Evolutionary conservation across 2,329 filamentous ascomycete genomes (phyloP).

Genomic region (Fusarium multiceps): DNA sequence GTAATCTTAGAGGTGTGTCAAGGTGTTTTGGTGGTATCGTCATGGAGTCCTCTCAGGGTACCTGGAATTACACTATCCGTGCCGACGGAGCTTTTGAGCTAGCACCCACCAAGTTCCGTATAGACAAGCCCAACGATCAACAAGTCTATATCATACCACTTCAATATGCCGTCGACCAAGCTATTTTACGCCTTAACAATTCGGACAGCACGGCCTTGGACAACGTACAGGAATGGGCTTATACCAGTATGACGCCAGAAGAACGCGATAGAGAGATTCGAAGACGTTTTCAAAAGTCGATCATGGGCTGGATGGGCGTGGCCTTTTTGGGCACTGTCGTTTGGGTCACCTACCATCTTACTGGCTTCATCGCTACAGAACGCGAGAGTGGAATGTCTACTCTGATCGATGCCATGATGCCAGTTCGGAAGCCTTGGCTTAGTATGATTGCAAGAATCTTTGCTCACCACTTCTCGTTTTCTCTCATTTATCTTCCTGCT

Average conservation of each 20-base stretch:
- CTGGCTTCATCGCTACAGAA: constrained; percentile 86
- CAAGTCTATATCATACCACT: constrained; percentile 83
- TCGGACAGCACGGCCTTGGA: constrained; percentile 53
- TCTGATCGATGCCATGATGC: constrained; percentile 91
- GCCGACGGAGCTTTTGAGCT: constrained; percentile 73
- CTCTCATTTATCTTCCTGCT: constrained; percentile 80
- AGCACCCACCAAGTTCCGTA: constrained; percentile 71
- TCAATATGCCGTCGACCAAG: constrained; percentile 79
- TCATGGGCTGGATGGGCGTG: constrained; percentile 81
- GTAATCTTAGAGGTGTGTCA: constrained; percentile 73
- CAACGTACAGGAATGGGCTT: constrained; percentile 73
- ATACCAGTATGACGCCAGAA: constrained; percentile 75
- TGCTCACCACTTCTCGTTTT: constrained; percentile 83
- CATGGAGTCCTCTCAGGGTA: constrained; percentile 77
- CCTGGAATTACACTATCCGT: constrained; percentile 89
- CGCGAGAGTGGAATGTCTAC: constrained; percentile 89
- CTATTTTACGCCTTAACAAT: constrained; percentile 70
- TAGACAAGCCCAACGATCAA: constrained; percentile 75
- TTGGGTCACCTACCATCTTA: constrained; percentile 86
- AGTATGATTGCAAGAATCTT: constrained; percentile 81
- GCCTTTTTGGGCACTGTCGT: constrained; percentile 83
- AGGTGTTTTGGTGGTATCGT: constrained; percentile 78
- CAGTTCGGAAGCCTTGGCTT: constrained; percentile 77
- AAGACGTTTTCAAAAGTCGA: constrained; percentile 73
- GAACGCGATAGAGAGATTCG: constrained; percentile 75